These are phyloP conservation scores for Begonia fuchsioides DNA, from an alignment of 306 rosid species.

Conservation along the genomic window DNA sequence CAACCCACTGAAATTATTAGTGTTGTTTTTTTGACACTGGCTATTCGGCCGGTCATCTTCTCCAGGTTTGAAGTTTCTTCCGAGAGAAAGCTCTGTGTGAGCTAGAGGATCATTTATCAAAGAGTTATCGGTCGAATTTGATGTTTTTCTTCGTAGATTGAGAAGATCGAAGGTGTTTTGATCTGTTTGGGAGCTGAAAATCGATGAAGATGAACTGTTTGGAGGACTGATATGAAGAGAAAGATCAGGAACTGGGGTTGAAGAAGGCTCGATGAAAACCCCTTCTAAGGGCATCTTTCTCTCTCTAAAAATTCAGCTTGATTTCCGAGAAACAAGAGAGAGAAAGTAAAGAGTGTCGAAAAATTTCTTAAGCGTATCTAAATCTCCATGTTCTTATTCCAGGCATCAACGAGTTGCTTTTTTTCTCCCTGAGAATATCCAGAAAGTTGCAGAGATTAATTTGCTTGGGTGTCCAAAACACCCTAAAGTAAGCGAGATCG, in stretches of 20 bases:
- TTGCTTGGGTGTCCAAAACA: too few relatives aligned
- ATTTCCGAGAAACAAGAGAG: slow-evolving; percentile 5
- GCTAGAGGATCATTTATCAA: slow-evolving; percentile 16
- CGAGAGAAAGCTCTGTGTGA: slow-evolving; percentile 64
- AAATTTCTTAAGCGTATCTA: too few relatives aligned
- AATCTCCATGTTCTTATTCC: too few relatives aligned
- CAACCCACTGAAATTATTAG: slow-evolving; percentile 12
- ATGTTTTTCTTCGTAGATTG: slow-evolving; percentile 5
- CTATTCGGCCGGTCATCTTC: slow-evolving; percentile 7
- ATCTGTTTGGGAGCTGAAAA: slow-evolving; percentile 1
- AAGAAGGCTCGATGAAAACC: slow-evolving; percentile 53
- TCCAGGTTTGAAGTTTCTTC: slow-evolving; percentile 14
- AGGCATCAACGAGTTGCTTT: too few relatives aligned
- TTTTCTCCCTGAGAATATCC: too few relatives aligned
- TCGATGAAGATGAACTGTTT: slow-evolving; percentile 22
- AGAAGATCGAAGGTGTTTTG: slow-evolving; percentile 11
- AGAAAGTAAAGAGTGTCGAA: background rate
- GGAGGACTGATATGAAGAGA: slow-evolving; percentile 88
- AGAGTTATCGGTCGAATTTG: slow-evolving; percentile 3
- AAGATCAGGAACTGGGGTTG: slow-evolving; percentile 66
- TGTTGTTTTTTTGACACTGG: background rate
- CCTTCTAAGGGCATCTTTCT: slow-evolving; percentile 74
- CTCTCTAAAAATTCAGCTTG: slow-evolving; percentile 17
- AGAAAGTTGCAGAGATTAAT: too few relatives aligned
- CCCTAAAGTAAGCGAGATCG: too few relatives aligned